phyloP scores from a whole-genome alignment of 306 rosid species.

The Prunus salicina region DNA sequence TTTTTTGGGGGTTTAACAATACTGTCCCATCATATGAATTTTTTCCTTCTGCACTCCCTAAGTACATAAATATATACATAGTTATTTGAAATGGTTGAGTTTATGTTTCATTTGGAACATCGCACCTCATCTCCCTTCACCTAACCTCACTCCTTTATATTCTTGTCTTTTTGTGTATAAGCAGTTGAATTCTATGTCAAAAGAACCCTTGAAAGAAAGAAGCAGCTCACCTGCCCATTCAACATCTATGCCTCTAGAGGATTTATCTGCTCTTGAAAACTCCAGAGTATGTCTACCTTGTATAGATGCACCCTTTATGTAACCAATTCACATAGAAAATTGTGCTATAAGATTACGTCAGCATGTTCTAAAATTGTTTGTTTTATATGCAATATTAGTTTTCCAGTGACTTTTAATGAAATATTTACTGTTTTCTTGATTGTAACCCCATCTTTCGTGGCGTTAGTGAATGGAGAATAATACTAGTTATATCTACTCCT shows the following conservation, averaged over 20 bases:
- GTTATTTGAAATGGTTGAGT: background rate
- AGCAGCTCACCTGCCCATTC: conserved; percentile 24
- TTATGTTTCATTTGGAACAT: background rate
- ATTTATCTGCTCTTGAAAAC: conserved; percentile 29
- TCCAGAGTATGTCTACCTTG: conserved; percentile 41
- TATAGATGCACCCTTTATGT: background rate
- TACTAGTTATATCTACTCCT: background rate
- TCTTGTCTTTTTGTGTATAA: conserved; percentile 6
- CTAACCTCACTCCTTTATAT: background rate
- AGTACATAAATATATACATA: background rate
- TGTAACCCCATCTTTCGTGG: background rate
- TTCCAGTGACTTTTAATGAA: background rate
- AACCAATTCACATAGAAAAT: background rate
- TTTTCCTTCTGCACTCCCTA: background rate
- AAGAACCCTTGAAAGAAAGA: conserved; percentile 39
- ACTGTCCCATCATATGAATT: background rate
- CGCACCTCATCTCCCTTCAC: background rate
- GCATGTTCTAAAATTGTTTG: background rate
- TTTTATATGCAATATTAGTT: background rate
- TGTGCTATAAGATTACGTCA: background rate
- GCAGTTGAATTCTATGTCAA: conserved; percentile 37
- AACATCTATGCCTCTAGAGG: conserved; percentile 29
- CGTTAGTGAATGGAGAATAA: background rate
- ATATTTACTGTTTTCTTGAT: background rate
- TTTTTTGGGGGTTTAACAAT: background rate